Percentiles rank a stretch among this genome's conserved stretches.
Evolutionary conservation across 345 rosid species (phyloP).

Genomic region (Clausena lansium): DNA sequence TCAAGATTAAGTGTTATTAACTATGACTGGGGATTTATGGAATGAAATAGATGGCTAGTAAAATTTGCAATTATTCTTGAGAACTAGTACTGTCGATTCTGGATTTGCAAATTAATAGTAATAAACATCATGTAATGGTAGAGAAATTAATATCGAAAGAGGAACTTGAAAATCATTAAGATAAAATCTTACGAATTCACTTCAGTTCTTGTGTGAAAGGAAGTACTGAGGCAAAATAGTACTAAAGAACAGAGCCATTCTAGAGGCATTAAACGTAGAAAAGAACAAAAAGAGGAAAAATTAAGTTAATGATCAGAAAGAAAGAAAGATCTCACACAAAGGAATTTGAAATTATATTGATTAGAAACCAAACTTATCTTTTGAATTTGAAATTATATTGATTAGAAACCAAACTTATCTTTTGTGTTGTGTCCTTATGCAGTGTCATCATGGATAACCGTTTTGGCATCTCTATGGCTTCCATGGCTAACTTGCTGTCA

Average conservation of each 20-base stretch:
- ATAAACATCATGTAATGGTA: not conserved
- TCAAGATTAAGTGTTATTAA: no score
- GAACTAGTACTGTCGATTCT: not conserved
- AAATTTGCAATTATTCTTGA: not conserved
- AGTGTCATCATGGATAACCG: no score
- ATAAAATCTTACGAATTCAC: no score
- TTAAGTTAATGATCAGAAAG: no score
- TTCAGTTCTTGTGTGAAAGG: no score
- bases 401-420: not conserved
- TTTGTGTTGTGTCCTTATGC: not conserved
- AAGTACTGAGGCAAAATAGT: no score
- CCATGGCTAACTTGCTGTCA: no score
- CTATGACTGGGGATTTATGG: not conserved
- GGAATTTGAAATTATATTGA: not conserved
- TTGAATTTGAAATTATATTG: not conserved
- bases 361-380: not conserved
- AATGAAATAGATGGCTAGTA: not conserved
- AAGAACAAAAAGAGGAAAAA: not conserved
- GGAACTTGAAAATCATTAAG: no score
- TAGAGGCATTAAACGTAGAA: not conserved
- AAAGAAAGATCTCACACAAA: not conserved
- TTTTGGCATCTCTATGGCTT: no score
- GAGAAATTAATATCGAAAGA: no score
- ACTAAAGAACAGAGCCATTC: no score
- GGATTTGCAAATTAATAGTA: not conserved